phyloP scores from a whole-genome alignment of 2,329 filamentous ascomycete genomes.

The Aureobasidium sp. region DNA sequence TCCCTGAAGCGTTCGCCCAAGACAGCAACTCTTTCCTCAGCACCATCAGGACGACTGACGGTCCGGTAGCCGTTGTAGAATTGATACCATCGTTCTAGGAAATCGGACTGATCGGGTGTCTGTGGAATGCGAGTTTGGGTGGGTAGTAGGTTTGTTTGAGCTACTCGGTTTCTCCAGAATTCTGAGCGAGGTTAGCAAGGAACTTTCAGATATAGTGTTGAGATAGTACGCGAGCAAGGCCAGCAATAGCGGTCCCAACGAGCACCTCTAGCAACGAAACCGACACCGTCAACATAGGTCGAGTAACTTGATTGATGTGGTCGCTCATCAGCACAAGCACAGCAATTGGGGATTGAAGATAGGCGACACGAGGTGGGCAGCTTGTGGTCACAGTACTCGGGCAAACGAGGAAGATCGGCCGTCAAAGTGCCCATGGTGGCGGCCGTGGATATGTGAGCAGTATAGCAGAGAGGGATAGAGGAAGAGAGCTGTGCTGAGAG shows the following conservation, averaged over 20 bases:
- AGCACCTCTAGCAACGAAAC: slow-evolving; percentile 38
- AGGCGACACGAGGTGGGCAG: slow-evolving; percentile 23
- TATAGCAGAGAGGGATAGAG: background rate
- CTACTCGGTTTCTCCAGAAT: slow-evolving; percentile 40
- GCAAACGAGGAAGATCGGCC: slow-evolving; percentile 17
- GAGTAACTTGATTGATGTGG: slow-evolving; percentile 35
- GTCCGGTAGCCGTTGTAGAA: slow-evolving; percentile 39
- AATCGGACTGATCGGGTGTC: slow-evolving; percentile 38
- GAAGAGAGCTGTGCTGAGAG: background rate
- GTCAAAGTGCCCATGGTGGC: slow-evolving; percentile 22
- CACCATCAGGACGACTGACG: slow-evolving; percentile 31
- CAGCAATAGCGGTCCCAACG: slow-evolving; percentile 44
- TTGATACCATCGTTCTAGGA: slow-evolving; percentile 40
- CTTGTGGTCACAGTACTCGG: slow-evolving; percentile 22
- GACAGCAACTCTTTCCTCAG: slow-evolving; percentile 35
- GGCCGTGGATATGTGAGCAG: background rate
- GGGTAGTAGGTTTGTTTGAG: slow-evolving; percentile 32
- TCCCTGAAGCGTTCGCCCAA: slow-evolving; percentile 39
- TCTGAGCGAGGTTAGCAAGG: slow-evolving; percentile 22
- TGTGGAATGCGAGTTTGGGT: slow-evolving; percentile 38
- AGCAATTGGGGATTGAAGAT: slow-evolving; percentile 22
- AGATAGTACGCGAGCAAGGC: slow-evolving; percentile 35
- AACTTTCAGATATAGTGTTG: no score
- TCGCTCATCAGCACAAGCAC: slow-evolving; percentile 24
- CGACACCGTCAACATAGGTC: slow-evolving; percentile 43